Evolutionary conservation across 1,284 basidiomycete genomes (phyloP).

Genomic region (Porogramme epimiltina): DNA sequence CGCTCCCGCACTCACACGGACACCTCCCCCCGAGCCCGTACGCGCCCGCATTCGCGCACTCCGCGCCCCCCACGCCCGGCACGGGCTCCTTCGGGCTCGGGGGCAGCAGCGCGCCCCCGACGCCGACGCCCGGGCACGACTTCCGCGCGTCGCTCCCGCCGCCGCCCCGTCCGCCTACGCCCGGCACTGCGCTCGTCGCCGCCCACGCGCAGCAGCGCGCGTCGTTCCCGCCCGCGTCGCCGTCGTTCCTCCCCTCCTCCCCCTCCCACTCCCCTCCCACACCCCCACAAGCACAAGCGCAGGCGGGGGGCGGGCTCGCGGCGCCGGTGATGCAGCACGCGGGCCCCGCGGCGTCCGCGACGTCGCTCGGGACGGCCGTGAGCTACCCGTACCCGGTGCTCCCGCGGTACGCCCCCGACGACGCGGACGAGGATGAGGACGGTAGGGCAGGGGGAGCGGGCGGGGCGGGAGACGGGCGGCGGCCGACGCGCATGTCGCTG

Average conservation of each 20-base stretch:
- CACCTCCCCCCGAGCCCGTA: too few species aligned
- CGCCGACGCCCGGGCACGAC: background rate
- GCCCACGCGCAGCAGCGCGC: background rate
- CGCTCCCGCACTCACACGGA: too few species aligned
- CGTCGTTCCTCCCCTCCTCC: constrained; percentile 1
- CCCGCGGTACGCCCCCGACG: background rate
- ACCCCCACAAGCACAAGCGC: too few species aligned
- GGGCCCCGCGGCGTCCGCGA: constrained; percentile 5
- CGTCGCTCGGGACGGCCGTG: constrained; percentile 18
- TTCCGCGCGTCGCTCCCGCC: too few species aligned
- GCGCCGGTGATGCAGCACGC: constrained; percentile 1
- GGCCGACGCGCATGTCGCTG: constrained; percentile 28
- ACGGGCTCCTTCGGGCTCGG: background rate
- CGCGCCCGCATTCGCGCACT: too few species aligned
- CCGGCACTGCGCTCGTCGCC: too few species aligned
- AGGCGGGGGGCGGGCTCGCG: too few species aligned
- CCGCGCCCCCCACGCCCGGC: background rate
- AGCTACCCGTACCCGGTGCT: constrained; percentile 19
- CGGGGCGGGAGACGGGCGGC: background rate
- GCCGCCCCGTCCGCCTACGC: too few species aligned
- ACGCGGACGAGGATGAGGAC: constrained; percentile 9
- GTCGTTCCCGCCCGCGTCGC: background rate
- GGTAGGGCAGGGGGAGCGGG: constrained; percentile 12
- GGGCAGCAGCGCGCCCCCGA: background rate
- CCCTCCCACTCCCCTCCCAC: background rate